Base-by-base conservation (phyloP, 768 basidiomycete genomes). In the Lactifluus hygrophoroides region DNA sequence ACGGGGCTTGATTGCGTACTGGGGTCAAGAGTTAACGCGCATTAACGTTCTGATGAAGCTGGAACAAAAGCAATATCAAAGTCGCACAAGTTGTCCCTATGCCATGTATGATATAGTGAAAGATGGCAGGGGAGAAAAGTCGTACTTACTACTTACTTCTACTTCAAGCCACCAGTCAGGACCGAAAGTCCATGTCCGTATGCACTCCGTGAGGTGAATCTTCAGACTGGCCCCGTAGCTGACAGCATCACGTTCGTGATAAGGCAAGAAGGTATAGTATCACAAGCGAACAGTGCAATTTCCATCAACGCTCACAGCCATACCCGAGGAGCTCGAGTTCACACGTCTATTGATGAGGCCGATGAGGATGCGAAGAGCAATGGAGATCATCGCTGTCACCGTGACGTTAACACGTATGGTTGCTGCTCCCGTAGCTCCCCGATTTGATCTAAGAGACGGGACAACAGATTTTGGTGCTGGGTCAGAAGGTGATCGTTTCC, bases 141-240 rank as follows among this genome's bases (percentile, higher is more conserved):
- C 13, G 42, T 61, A 42, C 70, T 5, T 60, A 82, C 86, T 61
- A 42, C 70, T 5, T 60, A 82, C 86, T 77, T 89, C 89, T 69
- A 89, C 83, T 64, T 89, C 86, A 48, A 72, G 73, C 88, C 88
- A 90, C 87, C 86, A 90, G 66, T 88, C 84, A 9, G 79, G 78
- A 14, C 85, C 83, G 54, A 79, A 69, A 0, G 77, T 81, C 6
- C 88, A 86, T 1, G 80, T 70, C 3, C 14, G 35, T 35, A 14
- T 14, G 65, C 88, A 89, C 69, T 90, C 87, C 64, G 72, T 78
- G 58, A 78, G 72, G 69, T 75, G 77, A 17, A 80, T 73, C 74
- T 77, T 81, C 72, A 85, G 85, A 58, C 68, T 1, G 43, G 78
- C 75, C 67, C 88, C 85, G 3, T 82, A 67, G 1, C 65, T 69